A percentile compares a stretch with the other conserved stretches of the same genome.
Evolutionary conservation across 306 rosid species (phyloP).

Genomic region (Mimosa bimucronata): DNA sequence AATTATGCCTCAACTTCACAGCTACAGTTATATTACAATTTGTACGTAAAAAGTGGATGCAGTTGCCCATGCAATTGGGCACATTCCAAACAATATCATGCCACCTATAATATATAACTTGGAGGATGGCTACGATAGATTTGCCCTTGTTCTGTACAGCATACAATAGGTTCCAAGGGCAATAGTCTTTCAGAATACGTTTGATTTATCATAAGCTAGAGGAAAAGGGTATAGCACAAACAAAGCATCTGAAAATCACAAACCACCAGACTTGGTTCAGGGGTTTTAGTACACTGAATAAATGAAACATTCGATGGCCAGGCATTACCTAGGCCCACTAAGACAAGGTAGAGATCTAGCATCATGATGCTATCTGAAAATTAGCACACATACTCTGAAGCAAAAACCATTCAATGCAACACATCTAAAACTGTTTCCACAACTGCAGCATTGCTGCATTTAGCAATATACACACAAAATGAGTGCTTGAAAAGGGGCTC

Average conservation of each 20-base stretch:
- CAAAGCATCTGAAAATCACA: background rate
- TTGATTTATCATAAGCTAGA: background rate
- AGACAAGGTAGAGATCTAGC: background rate
- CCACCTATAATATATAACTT: background rate
- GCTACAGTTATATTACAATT: background rate
- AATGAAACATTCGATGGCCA: background rate
- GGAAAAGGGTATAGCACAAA: background rate
- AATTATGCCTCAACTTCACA: conserved; percentile 1
- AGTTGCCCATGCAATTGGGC: background rate
- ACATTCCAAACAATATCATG: background rate
- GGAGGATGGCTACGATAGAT: background rate
- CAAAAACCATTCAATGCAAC: background rate
- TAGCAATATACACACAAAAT: too few species aligned
- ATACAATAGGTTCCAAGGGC: background rate
- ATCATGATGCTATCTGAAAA: background rate
- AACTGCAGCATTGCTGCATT: background rate
- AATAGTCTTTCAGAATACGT: background rate
- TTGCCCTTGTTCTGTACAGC: background rate
- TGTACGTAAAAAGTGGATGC: background rate
- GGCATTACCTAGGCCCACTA: background rate
- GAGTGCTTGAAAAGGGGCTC: background rate
- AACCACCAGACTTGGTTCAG: background rate
- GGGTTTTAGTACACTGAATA: background rate
- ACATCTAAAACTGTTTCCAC: background rate
- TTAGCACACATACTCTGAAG: background rate